A percentile compares a stretch with the other conserved stretches of the same genome.
Evolutionary conservation across 352 stramenopile genomes (phyloP).

Genomic region (Pythium pyrilobum): DNA sequence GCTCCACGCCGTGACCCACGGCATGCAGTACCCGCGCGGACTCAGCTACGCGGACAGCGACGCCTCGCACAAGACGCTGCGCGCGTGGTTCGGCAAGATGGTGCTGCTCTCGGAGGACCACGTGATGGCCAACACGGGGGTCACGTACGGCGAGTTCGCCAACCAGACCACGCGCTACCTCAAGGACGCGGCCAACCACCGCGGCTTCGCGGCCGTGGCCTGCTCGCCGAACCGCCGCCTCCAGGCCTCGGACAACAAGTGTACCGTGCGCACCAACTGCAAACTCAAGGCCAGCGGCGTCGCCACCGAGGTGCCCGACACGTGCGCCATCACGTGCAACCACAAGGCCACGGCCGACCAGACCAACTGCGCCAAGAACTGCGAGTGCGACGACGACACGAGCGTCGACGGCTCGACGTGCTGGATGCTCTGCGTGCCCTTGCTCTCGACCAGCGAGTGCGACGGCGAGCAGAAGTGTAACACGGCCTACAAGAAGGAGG

Average conservation of each 20-base stretch:
- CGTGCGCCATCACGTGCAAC: slow-evolving; percentile 24
- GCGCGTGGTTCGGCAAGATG: slow-evolving; percentile 51
- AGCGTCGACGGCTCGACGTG: slow-evolving; percentile 4
- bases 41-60: slow-evolving; percentile 29
- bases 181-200: slow-evolving; percentile 6
- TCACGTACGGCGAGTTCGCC: slow-evolving; percentile 24
- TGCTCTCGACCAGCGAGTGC: slow-evolving; percentile 14
- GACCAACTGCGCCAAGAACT: slow-evolving; percentile 14
- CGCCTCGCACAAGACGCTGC: slow-evolving; percentile 27
- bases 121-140: slow-evolving; percentile 26
- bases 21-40: slow-evolving; percentile 57
- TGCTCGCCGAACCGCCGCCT: slow-evolving; percentile 21
- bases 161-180: slow-evolving; percentile 26
- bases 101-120: slow-evolving; percentile 24
- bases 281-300: slow-evolving; percentile 5
- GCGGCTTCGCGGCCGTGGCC: slow-evolving; percentile 19
- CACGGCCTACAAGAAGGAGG: slow-evolving; percentile 12
- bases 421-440: slow-evolving; percentile 26
- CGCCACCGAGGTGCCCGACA: background rate
- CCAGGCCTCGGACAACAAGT: slow-evolving; percentile 24
- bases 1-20: slow-evolving; percentile 62
- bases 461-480: slow-evolving; percentile 25
- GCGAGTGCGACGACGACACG: slow-evolving; percentile 13
- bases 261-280: slow-evolving; percentile 11
- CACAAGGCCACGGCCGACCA: slow-evolving; percentile 13